Evolutionary conservation across 805 yeast species (phyloP).

Genomic region (Lipomyces kockii): DNA sequence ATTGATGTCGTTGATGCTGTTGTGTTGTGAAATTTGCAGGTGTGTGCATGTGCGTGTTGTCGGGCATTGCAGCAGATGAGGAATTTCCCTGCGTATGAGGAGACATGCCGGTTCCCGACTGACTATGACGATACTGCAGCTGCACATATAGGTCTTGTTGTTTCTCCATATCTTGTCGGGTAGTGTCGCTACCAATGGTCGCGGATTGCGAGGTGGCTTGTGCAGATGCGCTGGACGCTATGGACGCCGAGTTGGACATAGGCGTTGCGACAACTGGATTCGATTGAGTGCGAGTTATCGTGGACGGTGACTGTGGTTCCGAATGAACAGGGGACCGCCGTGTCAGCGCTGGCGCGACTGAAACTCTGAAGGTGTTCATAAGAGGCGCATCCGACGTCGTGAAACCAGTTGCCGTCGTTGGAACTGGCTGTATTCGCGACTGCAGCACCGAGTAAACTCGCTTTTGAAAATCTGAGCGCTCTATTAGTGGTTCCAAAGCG

Average conservation of each 20-base stretch:
- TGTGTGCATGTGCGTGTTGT: too few relatives aligned
- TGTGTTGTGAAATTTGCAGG: neutral
- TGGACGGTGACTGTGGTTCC: neutral
- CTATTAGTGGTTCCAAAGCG: constrained; percentile 19
- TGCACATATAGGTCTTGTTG: neutral
- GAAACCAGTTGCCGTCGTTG: constrained; percentile 1
- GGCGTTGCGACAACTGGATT: neutral
- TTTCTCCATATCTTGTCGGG: neutral
- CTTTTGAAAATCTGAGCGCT: constrained; percentile 6
- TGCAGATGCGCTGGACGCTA: neutral
- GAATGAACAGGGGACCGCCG: neutral
- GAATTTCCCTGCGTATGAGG: neutral
- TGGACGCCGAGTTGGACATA: neutral
- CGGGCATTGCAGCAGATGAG: neutral
- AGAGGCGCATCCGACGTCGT: constrained; percentile 12
- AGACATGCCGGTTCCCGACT: neutral
- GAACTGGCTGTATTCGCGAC: neutral
- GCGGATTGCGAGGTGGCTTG: neutral
- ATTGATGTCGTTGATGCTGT: neutral
- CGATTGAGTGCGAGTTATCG: neutral
- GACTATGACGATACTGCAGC: neutral
- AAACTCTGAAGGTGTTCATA: constrained; percentile 13
- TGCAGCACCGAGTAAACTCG: neutral
- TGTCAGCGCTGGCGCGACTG: neutral
- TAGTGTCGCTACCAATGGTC: neutral